A percentile compares a stretch with the other conserved stretches of the same genome.
Conservation (phyloP, 306 rosid genomes). For the Chamaecrista fasciculata region DNA sequence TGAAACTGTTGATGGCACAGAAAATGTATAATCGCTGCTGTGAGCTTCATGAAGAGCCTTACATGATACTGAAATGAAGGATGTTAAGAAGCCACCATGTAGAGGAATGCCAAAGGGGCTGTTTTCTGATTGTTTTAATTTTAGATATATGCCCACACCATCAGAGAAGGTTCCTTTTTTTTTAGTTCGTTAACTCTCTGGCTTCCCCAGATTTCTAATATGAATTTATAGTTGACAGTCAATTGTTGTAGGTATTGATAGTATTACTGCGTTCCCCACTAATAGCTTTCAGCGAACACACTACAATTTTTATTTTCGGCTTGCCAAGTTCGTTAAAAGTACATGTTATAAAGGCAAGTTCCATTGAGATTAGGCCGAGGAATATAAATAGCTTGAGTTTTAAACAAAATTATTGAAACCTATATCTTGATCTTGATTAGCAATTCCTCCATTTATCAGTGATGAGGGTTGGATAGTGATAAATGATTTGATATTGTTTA, state of each 20-base stretch:
- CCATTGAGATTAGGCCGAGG: not conserved
- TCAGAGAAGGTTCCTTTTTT: not conserved
- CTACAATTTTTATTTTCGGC: too few species aligned
- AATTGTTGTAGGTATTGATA: conserved; percentile 1
- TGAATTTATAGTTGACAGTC: not conserved
- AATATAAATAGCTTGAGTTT: not conserved
- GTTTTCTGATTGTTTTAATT: not conserved
- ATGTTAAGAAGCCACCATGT: not conserved
- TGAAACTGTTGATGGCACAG: conserved; percentile 46
- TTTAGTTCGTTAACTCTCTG: not conserved
- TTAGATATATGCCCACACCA: not conserved
- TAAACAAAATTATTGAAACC: not conserved
- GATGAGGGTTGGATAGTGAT: too few species aligned
- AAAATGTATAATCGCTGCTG: conserved; percentile 39
- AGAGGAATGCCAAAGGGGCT: conserved; percentile 8
- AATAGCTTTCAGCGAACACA: not conserved
- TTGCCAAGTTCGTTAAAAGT: not conserved
- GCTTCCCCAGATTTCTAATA: conserved; percentile 8
- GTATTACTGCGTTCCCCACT: not conserved
- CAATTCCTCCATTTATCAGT: not conserved
- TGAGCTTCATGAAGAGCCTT: conserved; percentile 4
- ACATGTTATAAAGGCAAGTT: not conserved
- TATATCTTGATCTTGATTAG: not conserved
- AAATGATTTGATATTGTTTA: too few species aligned
- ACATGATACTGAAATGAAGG: not conserved